Conservation (phyloP, 257 asterid genomes). For the Agastache rugosa region DNA sequence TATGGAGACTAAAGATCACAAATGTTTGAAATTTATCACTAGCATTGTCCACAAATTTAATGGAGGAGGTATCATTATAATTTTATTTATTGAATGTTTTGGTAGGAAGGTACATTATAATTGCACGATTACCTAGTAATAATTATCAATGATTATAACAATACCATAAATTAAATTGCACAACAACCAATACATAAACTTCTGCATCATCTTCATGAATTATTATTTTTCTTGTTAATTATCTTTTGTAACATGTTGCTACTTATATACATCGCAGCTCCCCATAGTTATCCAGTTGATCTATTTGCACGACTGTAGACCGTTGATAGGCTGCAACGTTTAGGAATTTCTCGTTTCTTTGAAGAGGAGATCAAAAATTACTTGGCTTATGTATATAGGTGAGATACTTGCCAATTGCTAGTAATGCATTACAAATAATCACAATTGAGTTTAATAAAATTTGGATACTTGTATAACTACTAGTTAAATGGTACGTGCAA, state of each 20-base stretch:
- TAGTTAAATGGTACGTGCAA: too few species aligned
- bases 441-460: too few species aligned
- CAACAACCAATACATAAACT: neutral
- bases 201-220: neutral
- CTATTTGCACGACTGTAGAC: slow-evolving; percentile 53
- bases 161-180: too few species aligned
- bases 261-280: slow-evolving; percentile 35
- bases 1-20: slow-evolving; percentile 48
- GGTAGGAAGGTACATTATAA: too few species aligned
- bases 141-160: too few species aligned
- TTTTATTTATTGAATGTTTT: too few species aligned
- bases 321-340: slow-evolving; percentile 53
- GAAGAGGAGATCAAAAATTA: slow-evolving; percentile 40
- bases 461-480: too few species aligned
- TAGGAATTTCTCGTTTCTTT: slow-evolving; percentile 57
- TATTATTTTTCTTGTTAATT: neutral
- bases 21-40: slow-evolving; percentile 42
- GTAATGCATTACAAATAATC: too few species aligned
- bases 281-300: slow-evolving; percentile 49
- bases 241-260: neutral
- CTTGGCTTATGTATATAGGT: slow-evolving; percentile 48
- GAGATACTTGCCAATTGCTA: neutral
- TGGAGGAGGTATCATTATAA: slow-evolving; percentile 41
- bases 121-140: too few species aligned
- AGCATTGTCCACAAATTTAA: slow-evolving; percentile 33